These are phyloP conservation scores for Metschnikowia arizonensis DNA, from an alignment of 805 yeast genomes.

Conservation along the genomic window DNA sequence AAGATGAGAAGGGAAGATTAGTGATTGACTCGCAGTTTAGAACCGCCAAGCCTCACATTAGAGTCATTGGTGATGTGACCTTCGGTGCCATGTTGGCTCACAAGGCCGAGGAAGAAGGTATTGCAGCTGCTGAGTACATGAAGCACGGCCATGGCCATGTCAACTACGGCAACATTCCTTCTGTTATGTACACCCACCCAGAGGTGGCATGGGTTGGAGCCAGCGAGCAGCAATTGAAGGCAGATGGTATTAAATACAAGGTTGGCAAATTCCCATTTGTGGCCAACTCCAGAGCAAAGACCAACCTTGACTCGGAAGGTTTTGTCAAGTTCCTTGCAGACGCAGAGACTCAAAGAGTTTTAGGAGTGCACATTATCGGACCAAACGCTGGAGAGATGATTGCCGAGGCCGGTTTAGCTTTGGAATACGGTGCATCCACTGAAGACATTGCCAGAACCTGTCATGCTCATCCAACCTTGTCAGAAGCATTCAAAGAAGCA, in stretches of 20 bases:
- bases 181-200: constrained; percentile 99
- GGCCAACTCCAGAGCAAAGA: constrained; percentile 99
- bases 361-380: constrained; percentile 96
- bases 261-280: constrained; percentile 97
- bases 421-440: constrained; percentile 97
- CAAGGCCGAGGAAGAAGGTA: constrained; percentile 99
- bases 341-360: constrained; percentile 92
- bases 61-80: constrained; percentile 97
- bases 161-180: constrained; percentile 95
- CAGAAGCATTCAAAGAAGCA: constrained; percentile 98
- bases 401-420: constrained; percentile 95
- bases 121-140: constrained; percentile 95
- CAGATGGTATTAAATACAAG: constrained; percentile 85
- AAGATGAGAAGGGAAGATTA: constrained; percentile 87
- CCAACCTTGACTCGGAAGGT: constrained; percentile 95
- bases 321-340: constrained; percentile 94
- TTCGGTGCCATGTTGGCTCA: constrained; percentile 99
- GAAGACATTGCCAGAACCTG: constrained; percentile 97
- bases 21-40: constrained; percentile 92
- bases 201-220: constrained; percentile 99
- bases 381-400: constrained; percentile 99
- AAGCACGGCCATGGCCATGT: constrained; percentile 96
- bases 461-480: constrained; percentile 97
- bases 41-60: constrained; percentile 88
- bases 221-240: constrained; percentile 91